phyloP scores from a whole-genome alignment of 192 early-diverging fungal genomes.

The Coemansia sp. region DNA sequence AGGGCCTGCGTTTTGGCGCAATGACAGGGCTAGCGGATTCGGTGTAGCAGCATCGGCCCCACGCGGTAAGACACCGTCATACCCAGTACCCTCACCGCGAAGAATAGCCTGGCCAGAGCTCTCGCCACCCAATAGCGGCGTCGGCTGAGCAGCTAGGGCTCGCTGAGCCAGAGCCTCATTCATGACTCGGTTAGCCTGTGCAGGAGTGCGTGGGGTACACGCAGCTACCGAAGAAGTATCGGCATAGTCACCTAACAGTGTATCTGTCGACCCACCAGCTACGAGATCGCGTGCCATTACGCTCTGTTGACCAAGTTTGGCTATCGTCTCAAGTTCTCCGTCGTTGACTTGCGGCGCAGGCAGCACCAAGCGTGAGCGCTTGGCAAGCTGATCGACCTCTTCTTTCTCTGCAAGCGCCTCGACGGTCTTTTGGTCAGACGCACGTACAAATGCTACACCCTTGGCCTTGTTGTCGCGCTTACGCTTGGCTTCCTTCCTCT shows the following conservation, averaged over 20 bases:
- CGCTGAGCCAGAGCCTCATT: constrained; percentile 83
- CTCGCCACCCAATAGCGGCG: constrained; percentile 85
- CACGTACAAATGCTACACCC: constrained; percentile 59
- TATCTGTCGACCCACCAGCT: constrained; percentile 59
- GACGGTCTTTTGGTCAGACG: constrained; percentile 24
- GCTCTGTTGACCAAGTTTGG: constrained; percentile 84
- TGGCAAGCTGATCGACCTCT: constrained; percentile 71
- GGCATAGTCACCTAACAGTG: constrained; percentile 76
- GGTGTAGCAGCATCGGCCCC: constrained; percentile 67
- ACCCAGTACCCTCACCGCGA: constrained; percentile 60
- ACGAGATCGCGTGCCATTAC: constrained; percentile 75
- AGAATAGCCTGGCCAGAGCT: constrained; percentile 23
- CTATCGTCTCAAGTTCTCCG: constrained; percentile 86
- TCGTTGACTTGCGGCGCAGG: constrained; percentile 92
- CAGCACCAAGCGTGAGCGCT: constrained; percentile 76
- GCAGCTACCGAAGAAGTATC: constrained; percentile 52
- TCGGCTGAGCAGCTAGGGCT: constrained; percentile 71
- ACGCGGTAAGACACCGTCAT: constrained; percentile 65
- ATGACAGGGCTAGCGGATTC: constrained; percentile 66
- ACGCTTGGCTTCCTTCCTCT: constrained; percentile 76
- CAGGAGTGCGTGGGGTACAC: constrained; percentile 54
- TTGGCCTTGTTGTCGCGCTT: constrained; percentile 62
- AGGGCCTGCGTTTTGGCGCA: constrained; percentile 24
- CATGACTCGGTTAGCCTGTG: constrained; percentile 66
- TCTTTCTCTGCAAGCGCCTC: constrained; percentile 52